These are phyloP conservation scores for Cyclotella baltica DNA, from an alignment of 108 stramenopile species.

Conservation along the genomic window DNA sequence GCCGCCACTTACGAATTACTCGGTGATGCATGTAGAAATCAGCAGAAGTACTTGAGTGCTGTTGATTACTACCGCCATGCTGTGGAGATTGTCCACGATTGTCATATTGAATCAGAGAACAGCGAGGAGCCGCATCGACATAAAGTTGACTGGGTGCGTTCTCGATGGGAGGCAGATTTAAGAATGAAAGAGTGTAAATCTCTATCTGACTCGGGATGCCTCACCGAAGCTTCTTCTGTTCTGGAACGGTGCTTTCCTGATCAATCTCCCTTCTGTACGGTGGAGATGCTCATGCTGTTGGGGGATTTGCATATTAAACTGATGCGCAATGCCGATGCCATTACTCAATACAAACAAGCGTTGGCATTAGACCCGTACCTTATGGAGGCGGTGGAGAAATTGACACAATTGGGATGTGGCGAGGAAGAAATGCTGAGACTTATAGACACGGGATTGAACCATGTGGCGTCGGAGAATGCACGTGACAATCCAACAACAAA, in stretches of 20 bases:
- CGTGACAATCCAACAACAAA: neutral
- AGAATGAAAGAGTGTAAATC: conserved; percentile 85
- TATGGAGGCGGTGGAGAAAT: conserved; percentile 75
- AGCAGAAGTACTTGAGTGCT: conserved; percentile 64
- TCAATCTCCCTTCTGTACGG: conserved; percentile 18
- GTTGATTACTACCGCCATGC: conserved; percentile 71
- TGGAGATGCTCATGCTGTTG: conserved; percentile 74
- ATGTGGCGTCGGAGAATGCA: conserved; percentile 15
- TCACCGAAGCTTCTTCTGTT: conserved; percentile 77
- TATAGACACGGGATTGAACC: conserved; percentile 26
- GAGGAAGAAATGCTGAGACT: conserved; percentile 24
- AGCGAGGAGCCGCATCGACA: neutral
- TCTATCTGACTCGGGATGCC: conserved; percentile 64
- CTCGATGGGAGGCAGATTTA: conserved; percentile 47
- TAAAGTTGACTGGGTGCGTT: conserved; percentile 8
- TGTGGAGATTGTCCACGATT: conserved; percentile 18
- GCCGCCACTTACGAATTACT: conserved; percentile 62
- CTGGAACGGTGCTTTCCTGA: conserved; percentile 66
- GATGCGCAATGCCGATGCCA: conserved; percentile 59
- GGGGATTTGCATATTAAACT: conserved; percentile 68
- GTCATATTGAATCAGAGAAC: neutral
- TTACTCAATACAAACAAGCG: conserved; percentile 63
- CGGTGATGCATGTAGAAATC: conserved; percentile 71
- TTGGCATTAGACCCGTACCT: conserved; percentile 69
- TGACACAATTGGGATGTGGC: conserved; percentile 60